Percentiles rank a stretch among this genome's conserved stretches.
Conservation (phyloP, 1,284 basidiomycete genomes). For the Tilletia indica region DNA sequence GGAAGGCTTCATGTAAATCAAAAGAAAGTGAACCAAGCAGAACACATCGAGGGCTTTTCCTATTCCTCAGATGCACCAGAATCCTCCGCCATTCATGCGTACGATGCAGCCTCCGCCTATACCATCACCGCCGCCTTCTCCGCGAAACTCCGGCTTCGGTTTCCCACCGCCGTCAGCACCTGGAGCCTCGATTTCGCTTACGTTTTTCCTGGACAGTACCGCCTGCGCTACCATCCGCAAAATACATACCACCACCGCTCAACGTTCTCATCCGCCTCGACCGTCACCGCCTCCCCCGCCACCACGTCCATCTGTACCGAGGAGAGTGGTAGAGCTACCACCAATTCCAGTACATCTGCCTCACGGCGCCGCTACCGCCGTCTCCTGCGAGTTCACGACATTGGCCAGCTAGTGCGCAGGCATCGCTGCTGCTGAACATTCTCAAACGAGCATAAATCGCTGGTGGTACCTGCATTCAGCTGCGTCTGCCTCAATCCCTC, state of each 20-base stretch:
- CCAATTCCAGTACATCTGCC: not conserved
- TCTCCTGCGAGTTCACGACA: slow-evolving; percentile 6
- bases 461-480: no score
- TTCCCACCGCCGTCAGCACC: not conserved
- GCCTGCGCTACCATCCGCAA: not conserved
- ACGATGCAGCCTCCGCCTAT: no score
- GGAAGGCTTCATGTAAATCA: no score
- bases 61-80: no score
- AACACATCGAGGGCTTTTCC: no score
- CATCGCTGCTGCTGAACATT: not conserved
- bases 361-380: not conserved
- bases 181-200: not conserved
- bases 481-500: no score
- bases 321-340: not conserved
- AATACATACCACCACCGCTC: not conserved
- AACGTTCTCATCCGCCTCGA: not conserved
- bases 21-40: no score
- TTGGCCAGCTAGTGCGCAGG: not conserved
- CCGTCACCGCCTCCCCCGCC: slow-evolving; percentile 1
- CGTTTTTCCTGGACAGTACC: not conserved
- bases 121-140: no score
- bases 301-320: not conserved
- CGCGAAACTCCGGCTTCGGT: no score
- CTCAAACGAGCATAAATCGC: not conserved
- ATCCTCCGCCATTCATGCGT: no score